A percentile compares a stretch with the other conserved stretches of the same genome.
Conservation (phyloP, 768 basidiomycete genomes). For the Auriscalpium vulgare region DNA sequence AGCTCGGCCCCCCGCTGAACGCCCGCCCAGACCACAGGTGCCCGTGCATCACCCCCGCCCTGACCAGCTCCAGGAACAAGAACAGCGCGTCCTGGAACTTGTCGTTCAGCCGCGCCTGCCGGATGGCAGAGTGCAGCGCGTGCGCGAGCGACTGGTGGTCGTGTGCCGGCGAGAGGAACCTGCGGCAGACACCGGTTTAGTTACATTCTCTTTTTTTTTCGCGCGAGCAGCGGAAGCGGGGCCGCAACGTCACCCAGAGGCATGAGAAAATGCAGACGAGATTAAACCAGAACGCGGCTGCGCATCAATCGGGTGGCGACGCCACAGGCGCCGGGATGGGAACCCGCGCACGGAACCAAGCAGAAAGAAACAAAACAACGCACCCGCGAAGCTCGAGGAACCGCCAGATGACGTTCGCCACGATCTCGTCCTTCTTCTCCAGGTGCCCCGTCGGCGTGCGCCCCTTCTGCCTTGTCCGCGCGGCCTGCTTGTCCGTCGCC, state of each 20-base stretch:
- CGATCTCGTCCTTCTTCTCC: slow-evolving; percentile 97
- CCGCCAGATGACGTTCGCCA: slow-evolving; percentile 97
- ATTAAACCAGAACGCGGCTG: slow-evolving; percentile 3
- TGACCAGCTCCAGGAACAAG: slow-evolving; percentile 88
- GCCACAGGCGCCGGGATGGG: slow-evolving; percentile 12
- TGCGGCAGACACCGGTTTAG: slow-evolving; percentile 22
- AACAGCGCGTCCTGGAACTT: slow-evolving; percentile 98
- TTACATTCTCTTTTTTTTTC: neutral
- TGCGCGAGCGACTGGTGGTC: slow-evolving; percentile 84
- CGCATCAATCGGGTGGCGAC: slow-evolving; percentile 11
- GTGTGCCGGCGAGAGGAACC: slow-evolving; percentile 86
- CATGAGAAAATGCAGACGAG: slow-evolving; percentile 1
- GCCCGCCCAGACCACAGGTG: slow-evolving; percentile 82
- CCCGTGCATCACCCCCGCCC: slow-evolving; percentile 96
- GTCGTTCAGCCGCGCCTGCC: slow-evolving; percentile 79
- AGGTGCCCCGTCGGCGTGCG: slow-evolving; percentile 38
- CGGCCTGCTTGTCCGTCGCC: slow-evolving; percentile 67
- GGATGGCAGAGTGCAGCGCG: slow-evolving; percentile 82
- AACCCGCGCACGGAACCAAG: slow-evolving; percentile 1
- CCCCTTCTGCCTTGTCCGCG: slow-evolving; percentile 70
- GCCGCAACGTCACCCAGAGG: neutral
- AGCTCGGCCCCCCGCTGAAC: slow-evolving; percentile 92
- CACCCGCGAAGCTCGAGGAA: slow-evolving; percentile 95
- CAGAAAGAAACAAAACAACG: slow-evolving; percentile 25
- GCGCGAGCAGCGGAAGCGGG: slow-evolving; percentile 1